Conservation (phyloP, 1,284 basidiomycete genomes). For the Ganoderma multipileum region DNA sequence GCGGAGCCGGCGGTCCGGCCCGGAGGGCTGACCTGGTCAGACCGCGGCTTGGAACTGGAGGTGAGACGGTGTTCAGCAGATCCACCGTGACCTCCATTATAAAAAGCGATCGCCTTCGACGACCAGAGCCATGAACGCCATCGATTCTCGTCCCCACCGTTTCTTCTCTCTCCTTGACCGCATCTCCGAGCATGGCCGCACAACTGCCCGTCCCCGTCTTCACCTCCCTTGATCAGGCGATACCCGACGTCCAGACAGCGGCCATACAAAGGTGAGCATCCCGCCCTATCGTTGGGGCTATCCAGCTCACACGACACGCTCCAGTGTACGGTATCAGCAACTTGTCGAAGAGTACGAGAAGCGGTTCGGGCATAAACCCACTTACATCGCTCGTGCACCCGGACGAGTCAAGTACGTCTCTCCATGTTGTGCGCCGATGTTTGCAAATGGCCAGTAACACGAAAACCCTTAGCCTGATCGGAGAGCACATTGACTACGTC, state of each 20-base stretch:
- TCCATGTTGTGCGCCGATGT: not conserved
- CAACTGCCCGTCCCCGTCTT: conserved; percentile 70
- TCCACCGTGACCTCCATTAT: conserved; percentile 1
- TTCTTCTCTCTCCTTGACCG: not conserved
- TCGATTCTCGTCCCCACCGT: conserved; percentile 10
- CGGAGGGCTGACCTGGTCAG: not conserved
- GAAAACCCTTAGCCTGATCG: conserved; percentile 46
- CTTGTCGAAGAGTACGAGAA: conserved; percentile 68
- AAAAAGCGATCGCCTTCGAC: conserved; percentile 5
- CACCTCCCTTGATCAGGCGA: conserved; percentile 65
- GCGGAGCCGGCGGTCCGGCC: not conserved
- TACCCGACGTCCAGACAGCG: conserved; percentile 60
- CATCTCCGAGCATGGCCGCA: conserved; percentile 54
- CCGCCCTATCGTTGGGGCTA: not conserved
- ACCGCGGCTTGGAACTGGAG: not conserved
- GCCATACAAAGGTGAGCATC: conserved; percentile 60
- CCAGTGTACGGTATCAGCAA: conserved; percentile 66
- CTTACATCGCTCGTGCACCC: conserved; percentile 81
- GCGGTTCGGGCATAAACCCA: conserved; percentile 71
- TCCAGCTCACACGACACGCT: not conserved
- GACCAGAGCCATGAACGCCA: conserved; percentile 9
- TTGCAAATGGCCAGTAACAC: not conserved
- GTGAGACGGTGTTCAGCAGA: not conserved
- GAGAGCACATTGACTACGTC: conserved; percentile 90
- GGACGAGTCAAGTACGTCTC: conserved; percentile 78